These are phyloP conservation scores for Aspergillus versicolor DNA, from an alignment of 2,329 filamentous ascomycete genomes.

Conservation along the genomic window DNA sequence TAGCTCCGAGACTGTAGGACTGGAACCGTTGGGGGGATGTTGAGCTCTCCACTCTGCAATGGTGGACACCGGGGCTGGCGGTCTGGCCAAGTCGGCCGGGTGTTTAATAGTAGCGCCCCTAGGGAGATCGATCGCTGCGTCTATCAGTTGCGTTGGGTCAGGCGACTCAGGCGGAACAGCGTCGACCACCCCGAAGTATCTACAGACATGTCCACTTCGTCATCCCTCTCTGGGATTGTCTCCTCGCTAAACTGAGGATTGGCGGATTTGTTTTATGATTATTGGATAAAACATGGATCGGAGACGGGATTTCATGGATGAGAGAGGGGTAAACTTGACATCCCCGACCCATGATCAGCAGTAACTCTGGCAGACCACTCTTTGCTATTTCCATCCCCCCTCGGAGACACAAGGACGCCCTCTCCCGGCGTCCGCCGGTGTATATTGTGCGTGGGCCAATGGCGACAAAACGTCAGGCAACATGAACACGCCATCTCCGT, in stretches of 20 bases:
- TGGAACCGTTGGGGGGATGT: conserved; percentile 17
- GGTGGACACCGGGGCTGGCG: conserved; percentile 11
- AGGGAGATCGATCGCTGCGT: conserved; percentile 11
- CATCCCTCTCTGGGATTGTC: not conserved
- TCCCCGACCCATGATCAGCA: conserved; percentile 4
- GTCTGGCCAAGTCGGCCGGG: conserved; percentile 21
- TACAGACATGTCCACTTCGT: not conserved
- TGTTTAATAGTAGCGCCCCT: conserved; percentile 17
- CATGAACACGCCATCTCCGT: not conserved
- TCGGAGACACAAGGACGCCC: conserved; percentile 13
- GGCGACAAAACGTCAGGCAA: conserved; percentile 6
- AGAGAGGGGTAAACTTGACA: conserved; percentile 10
- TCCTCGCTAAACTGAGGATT: not conserved
- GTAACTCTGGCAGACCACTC: not conserved
- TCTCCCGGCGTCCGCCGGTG: conserved; percentile 3
- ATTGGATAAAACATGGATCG: not conserved
- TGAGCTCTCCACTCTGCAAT: conserved; percentile 10
- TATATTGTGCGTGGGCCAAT: conserved; percentile 12
- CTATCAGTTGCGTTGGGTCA: conserved; percentile 3
- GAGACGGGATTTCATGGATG: not conserved
- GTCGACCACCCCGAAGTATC: not conserved
- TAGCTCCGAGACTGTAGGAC: conserved; percentile 3
- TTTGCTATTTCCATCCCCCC: not conserved
- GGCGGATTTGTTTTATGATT: not conserved
- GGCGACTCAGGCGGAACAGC: not conserved